Evolutionary conservation across 768 basidiomycete genomes (phyloP).

Genomic region (Naematelia aurantialba): DNA sequence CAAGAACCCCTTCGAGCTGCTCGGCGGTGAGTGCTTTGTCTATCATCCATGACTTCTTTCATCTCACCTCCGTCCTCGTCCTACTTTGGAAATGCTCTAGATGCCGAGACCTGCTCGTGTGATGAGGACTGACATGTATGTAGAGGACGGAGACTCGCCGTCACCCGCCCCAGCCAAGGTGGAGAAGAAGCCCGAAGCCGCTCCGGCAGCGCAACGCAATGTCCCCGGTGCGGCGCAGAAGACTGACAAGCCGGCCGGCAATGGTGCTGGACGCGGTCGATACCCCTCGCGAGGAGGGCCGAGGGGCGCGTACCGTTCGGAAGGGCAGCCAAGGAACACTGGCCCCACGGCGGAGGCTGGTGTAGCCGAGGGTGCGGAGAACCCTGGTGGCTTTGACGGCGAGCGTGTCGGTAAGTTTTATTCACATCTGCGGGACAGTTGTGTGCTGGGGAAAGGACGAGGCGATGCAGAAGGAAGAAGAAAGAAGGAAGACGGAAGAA

Average conservation of each 20-base stretch:
- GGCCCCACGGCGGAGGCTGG: conserved; percentile 25
- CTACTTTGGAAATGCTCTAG: no score
- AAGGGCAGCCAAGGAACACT: conserved; percentile 29
- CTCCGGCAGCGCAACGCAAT: conserved; percentile 26
- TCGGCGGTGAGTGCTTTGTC: conserved; percentile 40
- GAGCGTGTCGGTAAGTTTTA: conserved; percentile 45
- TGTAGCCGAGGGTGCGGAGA: conserved; percentile 37
- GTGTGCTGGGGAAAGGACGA: no score
- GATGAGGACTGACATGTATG: not conserved
- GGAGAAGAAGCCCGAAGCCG: conserved; percentile 31
- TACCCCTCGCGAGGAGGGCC: conserved; percentile 44
- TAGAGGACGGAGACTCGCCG: conserved; percentile 45
- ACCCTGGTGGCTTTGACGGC: conserved; percentile 48
- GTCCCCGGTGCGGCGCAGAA: conserved; percentile 42
- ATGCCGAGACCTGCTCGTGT: no score
- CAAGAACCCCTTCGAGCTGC: conserved; percentile 45
- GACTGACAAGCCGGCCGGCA: conserved; percentile 12
- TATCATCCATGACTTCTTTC: not conserved
- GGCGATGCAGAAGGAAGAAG: no score
- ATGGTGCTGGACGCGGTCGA: conserved; percentile 28
- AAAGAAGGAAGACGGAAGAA: no score
- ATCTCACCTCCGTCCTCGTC: no score
- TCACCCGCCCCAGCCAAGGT: conserved; percentile 29
- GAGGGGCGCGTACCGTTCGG: conserved; percentile 30
- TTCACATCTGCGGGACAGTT: no score